phyloP scores from a whole-genome alignment of 2,329 filamentous ascomycete genomes.

The Fusarium humuli region DNA sequence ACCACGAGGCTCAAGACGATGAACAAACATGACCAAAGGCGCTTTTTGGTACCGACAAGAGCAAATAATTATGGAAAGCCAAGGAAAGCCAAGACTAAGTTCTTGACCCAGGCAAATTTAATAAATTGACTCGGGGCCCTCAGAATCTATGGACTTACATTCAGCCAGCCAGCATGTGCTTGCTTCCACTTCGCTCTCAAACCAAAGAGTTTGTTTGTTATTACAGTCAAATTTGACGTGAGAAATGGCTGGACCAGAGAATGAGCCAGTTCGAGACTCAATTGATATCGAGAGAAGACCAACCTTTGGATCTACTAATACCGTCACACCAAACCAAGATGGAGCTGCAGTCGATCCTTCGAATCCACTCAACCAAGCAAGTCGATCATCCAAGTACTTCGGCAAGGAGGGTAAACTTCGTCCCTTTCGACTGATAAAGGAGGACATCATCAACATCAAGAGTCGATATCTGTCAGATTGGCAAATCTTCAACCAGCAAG shows the following conservation, averaged over 20 bases:
- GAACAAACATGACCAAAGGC: conserved; percentile 1
- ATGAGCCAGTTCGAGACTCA: conserved; percentile 1
- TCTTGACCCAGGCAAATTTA: neutral
- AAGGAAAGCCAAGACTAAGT: conserved; percentile 22
- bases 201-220: neutral
- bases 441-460: conserved; percentile 61
- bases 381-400: conserved; percentile 41
- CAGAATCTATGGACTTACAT: neutral
- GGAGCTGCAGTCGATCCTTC: neutral
- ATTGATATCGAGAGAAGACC: conserved; percentile 16
- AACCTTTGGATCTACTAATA: conserved; percentile 24
- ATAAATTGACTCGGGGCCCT: conserved; percentile 18
- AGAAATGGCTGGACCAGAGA: conserved; percentile 14
- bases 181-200: neutral
- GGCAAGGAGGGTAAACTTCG: conserved; percentile 57
- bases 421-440: conserved; percentile 64
- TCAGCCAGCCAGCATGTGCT: conserved; percentile 10
- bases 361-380: neutral
- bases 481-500: conserved; percentile 71
- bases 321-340: conserved; percentile 19
- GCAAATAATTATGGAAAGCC: conserved; percentile 1
- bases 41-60: conserved; percentile 9
- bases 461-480: conserved; percentile 65
- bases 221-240: neutral
- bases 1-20: conserved; percentile 31